These are phyloP conservation scores for Coniochaeta ligniaria DNA, from an alignment of 2,329 filamentous ascomycete species.

Conservation along the genomic window DNA sequence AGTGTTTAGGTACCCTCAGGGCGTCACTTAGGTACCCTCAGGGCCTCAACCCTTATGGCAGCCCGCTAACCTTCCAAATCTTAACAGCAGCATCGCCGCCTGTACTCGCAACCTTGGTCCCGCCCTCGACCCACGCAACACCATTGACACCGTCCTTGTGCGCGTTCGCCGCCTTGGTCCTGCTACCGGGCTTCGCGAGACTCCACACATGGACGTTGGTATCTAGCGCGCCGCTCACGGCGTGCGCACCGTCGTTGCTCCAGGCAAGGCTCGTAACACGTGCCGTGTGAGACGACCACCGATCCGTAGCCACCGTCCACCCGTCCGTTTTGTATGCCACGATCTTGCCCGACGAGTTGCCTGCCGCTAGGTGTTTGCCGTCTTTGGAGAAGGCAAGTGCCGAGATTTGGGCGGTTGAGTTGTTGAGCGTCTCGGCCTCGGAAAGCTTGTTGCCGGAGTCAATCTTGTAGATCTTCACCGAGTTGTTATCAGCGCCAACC, in stretches of 20 bases:
- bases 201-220: slow-evolving; percentile 94
- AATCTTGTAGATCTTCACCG: slow-evolving; percentile 66
- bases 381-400: slow-evolving; percentile 75
- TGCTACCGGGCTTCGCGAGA: slow-evolving; percentile 71
- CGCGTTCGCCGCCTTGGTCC: slow-evolving; percentile 77
- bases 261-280: slow-evolving; percentile 58
- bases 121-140: slow-evolving; percentile 65
- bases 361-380: slow-evolving; percentile 72
- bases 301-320: slow-evolving; percentile 71
- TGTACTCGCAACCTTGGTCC: slow-evolving; percentile 62
- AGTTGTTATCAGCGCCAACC: slow-evolving; percentile 66
- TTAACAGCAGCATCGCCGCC: slow-evolving; percentile 90
- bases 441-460: slow-evolving; percentile 48
- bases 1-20: too few species aligned
- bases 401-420: slow-evolving; percentile 66
- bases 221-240: slow-evolving; percentile 79
- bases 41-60: slow-evolving; percentile 35
- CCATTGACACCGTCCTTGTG: slow-evolving; percentile 95
- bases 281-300: slow-evolving; percentile 55
- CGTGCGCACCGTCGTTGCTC: slow-evolving; percentile 70
- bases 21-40: too few species aligned
- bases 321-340: slow-evolving; percentile 63
- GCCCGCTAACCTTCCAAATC: slow-evolving; percentile 65
- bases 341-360: slow-evolving; percentile 81
- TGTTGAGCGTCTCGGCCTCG: slow-evolving; percentile 51